phyloP scores from a whole-genome alignment of 225 moss, liverwort and hornwort species.

The Neckera pumila region DNA sequence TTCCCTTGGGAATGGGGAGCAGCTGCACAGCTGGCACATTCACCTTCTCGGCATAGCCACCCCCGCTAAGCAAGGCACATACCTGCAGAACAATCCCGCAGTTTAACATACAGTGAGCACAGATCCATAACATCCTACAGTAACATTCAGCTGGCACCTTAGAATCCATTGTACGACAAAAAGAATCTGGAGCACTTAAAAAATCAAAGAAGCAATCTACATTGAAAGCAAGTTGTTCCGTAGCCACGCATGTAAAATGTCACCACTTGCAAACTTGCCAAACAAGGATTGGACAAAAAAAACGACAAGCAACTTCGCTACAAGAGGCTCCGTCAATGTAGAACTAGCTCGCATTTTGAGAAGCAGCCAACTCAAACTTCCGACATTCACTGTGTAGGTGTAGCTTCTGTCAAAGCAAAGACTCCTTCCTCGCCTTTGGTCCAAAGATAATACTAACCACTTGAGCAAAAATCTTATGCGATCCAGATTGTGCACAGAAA shows the following conservation, averaged over 20 bases:
- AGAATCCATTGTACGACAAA: background rate
- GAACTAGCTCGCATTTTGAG: background rate
- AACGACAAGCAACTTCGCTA: background rate
- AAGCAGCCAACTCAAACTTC: background rate
- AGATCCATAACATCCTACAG: background rate
- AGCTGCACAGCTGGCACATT: slow-evolving; percentile 44
- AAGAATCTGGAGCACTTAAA: background rate
- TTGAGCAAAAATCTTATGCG: background rate
- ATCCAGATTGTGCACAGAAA: background rate
- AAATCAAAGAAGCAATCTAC: background rate
- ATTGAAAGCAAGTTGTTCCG: background rate
- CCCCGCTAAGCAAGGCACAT: slow-evolving; percentile 76
- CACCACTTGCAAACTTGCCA: background rate
- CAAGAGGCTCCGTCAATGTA: background rate
- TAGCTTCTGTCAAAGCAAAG: background rate
- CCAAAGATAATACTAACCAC: background rate
- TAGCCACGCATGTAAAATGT: background rate
- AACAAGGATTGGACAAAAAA: background rate
- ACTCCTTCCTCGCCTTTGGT: background rate
- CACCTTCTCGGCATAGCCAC: slow-evolving; percentile 89
- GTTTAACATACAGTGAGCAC: background rate
- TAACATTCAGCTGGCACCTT: background rate
- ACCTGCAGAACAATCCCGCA: slow-evolving; percentile 34
- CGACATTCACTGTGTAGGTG: too few relatives aligned
- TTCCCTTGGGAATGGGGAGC: slow-evolving; percentile 66